Evolutionary conservation across 2,329 filamentous ascomycete species (phyloP), one percentile per base, ranked within the genome.

Genomic region (Penicillium sp.): DNA sequence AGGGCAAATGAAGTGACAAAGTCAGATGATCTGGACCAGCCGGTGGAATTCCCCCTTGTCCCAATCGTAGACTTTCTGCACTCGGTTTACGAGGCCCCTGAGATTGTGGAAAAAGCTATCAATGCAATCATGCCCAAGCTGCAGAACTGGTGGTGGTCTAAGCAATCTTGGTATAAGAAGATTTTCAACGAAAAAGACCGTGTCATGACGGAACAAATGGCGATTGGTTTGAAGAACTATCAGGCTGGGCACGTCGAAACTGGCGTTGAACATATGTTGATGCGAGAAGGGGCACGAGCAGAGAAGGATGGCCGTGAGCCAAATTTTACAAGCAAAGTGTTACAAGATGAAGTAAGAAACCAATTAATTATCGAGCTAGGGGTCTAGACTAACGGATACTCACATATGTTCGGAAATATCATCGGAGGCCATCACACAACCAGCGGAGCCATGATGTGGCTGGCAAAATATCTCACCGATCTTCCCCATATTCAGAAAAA

Each of bases 341-440:
- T 45, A 11, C 11, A 5, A 12, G 42, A 45, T 18, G 42, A 45
- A 18, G 42, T 45, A 45, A 7, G 42, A 28, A 28, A 4, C 8
- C 5, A 4, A 28, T 28, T 28, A 28, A 28, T 28, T 28, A 5
- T 4, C 8, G 4, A 28, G 5, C 4, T 28, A 28, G 26, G 4
- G 26, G 8, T 28, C n/a, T n/a, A 8, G 8, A 5, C 26, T 28
- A 28, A 28, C 26, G 26, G n/a, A 28, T 28, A 28, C 4, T 8
- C 26, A 28, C 61, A 74, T 61, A 55, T 71, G 1, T 71, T 68
- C 38, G 70, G 66, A 2, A 69, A 71, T 56, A 58, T 73, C 1
- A 57, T 73, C 18, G 71, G 73, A 47, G 78, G 76, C 20, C 73
- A 79, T 58, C 77, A 80, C 48, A 79, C 77, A 0, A 78, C 74